phyloP scores from a whole-genome alignment of 495 filamentous ascomycete species.

The Penicillium paxilli region DNA sequence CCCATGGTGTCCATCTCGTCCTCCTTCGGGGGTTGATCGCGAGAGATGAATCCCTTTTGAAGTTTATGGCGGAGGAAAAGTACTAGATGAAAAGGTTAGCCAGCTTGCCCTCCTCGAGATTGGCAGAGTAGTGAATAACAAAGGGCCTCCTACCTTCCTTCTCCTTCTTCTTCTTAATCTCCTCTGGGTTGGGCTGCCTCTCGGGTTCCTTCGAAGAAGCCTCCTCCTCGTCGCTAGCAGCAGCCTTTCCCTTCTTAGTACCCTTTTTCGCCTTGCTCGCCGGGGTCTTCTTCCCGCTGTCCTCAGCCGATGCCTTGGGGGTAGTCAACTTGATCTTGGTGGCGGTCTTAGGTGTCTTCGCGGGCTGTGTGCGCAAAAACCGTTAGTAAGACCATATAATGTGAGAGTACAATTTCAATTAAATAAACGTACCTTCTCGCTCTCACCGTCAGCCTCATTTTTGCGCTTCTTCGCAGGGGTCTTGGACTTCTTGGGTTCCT shows the following conservation, averaged over 20 bases:
- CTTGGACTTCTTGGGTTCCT: slow-evolving; percentile 55
- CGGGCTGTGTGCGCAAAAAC: slow-evolving; percentile 32
- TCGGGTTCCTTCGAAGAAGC: slow-evolving; percentile 51
- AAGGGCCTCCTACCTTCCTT: slow-evolving; percentile 58
- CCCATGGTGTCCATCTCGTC: slow-evolving; percentile 89
- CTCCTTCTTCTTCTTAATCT: slow-evolving; percentile 62
- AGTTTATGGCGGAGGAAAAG: slow-evolving; percentile 86
- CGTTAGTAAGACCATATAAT: slow-evolving; percentile 4
- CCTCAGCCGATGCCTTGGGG: slow-evolving; percentile 49
- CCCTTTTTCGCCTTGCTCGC: slow-evolving; percentile 62
- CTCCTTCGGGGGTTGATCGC: slow-evolving; percentile 76
- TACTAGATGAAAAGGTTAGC: too few relatives aligned
- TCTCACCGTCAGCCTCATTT: slow-evolving; percentile 67
- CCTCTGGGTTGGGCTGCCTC: slow-evolving; percentile 56
- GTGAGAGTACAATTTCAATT: not conserved
- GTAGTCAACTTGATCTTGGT: slow-evolving; percentile 56
- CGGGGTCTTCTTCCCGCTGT: slow-evolving; percentile 42
- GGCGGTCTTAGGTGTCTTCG: slow-evolving; percentile 61
- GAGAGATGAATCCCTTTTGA: slow-evolving; percentile 84
- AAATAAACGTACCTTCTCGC: slow-evolving; percentile 57
- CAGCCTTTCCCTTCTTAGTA: slow-evolving; percentile 42
- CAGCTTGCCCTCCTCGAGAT: too few relatives aligned
- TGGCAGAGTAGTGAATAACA: not conserved
- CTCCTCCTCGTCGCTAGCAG: slow-evolving; percentile 38
- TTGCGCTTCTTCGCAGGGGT: slow-evolving; percentile 62